Base-by-base conservation (phyloP, 2,329 filamentous ascomycete species). In the Neoarthrinium moseri region DNA sequence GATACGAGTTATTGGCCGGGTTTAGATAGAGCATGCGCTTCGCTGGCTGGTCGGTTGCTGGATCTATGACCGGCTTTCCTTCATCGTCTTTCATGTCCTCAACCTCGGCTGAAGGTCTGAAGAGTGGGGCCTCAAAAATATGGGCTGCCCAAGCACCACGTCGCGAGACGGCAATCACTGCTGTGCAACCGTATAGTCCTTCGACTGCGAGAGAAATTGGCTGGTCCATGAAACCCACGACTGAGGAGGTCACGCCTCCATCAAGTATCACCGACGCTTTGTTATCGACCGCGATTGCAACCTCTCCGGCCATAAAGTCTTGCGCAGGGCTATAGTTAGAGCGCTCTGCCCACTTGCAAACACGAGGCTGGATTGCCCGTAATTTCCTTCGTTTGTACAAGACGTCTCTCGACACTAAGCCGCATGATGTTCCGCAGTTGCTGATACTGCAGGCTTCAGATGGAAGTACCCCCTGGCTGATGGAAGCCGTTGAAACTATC, bases 131-230 rank as follows among this genome's bases (percentile, higher is more conserved):
- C 21, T 42, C 39, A 15, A 15, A 42, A 20, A 42, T 21, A 23
- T 42, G 39, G 18, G 26, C 23, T 8, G 39, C 39, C 39, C 39
- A 42, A 18, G 27, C 39, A 13, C 39, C 39, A n/a, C 23, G 6
- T 15, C 21, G 13, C 27, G 39, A 42, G 10, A 42, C 39, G 8
- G n/a, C 39, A 24, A 42, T 27, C 3, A 42, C 39, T 7, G 39
- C 13, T 11, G 27, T 42, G 15, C 39, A 42, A 15, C 39, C 39
- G 11, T 20, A 42, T 4, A 42, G 21, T 6, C 27, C 27, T 6
- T 15, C 12, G 7, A 42, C 39, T 4, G 27, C 39, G 6, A 42
- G 39, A 23, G 6, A 17, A 6, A 23, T 22, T 13, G 18, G 15
- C 17, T 36, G 34, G 34, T 36, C 18, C 10, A 12, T 13, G 10